Conservation (phyloP, 768 basidiomycete genomes). For the Boletus insuetus region DNA sequence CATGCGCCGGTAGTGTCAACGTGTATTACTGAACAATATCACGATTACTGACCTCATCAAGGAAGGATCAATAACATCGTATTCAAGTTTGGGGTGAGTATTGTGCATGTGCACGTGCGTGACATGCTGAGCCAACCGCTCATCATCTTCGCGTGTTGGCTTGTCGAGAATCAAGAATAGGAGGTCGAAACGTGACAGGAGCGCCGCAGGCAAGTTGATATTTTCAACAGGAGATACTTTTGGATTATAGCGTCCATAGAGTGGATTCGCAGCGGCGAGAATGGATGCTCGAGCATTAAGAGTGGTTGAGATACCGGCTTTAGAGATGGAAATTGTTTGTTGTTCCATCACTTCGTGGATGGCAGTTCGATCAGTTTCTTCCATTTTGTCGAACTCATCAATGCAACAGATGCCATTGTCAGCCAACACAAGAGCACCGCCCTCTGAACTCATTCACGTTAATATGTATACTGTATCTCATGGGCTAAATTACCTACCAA, state of each 20-base stretch:
- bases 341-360: slow-evolving; percentile 99
- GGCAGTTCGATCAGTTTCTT: slow-evolving; percentile 93
- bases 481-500: slow-evolving; percentile 58
- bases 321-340: slow-evolving; percentile 99
- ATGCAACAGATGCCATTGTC: slow-evolving; percentile 99
- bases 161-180: slow-evolving; percentile 97
- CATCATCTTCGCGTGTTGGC: slow-evolving; percentile 91
- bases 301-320: slow-evolving; percentile 98
- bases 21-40: background rate
- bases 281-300: slow-evolving; percentile 97
- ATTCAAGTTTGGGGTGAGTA: slow-evolving; percentile 78
- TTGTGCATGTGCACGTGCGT: slow-evolving; percentile 98
- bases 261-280: slow-evolving; percentile 95
- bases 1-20: slow-evolving; percentile 1
- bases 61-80: slow-evolving; percentile 80
- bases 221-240: slow-evolving; percentile 98
- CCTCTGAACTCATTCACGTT: slow-evolving; percentile 58
- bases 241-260: slow-evolving; percentile 97
- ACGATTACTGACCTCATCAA: slow-evolving; percentile 70
- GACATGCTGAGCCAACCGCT: slow-evolving; percentile 93
- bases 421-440: slow-evolving; percentile 96
- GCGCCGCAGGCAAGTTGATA: slow-evolving; percentile 96
- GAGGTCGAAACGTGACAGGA: slow-evolving; percentile 94
- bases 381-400: slow-evolving; percentile 99
- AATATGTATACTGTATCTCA: background rate